These are phyloP conservation scores for Lasiodiplodia citricola DNA, from an alignment of 2,329 filamentous ascomycete species.

Conservation along the genomic window DNA sequence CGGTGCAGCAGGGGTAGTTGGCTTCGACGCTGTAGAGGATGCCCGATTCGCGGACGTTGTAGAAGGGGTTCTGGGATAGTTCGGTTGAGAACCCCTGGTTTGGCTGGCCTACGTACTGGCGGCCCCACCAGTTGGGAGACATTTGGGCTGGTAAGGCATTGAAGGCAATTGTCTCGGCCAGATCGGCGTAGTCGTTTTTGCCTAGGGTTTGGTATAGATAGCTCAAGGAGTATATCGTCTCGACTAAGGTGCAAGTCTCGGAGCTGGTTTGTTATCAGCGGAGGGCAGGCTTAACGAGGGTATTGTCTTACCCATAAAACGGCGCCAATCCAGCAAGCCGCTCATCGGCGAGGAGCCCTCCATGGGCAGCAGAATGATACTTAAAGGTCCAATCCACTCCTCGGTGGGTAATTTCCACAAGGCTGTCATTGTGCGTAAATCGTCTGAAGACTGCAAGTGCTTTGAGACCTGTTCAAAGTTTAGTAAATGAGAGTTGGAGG, in stretches of 20 bases:
- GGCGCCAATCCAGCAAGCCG: conserved; percentile 53
- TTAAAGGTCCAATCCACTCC: conserved; percentile 55
- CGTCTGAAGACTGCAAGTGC: conserved; percentile 52
- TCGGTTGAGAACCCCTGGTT: conserved; percentile 59
- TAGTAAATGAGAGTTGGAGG: neutral
- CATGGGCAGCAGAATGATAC: conserved; percentile 56
- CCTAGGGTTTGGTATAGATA: conserved; percentile 59
- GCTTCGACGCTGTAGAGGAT: conserved; percentile 60
- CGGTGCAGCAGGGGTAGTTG: conserved; percentile 60
- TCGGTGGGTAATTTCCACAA: conserved; percentile 47
- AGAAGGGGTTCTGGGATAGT: conserved; percentile 52
- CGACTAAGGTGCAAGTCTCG: conserved; percentile 59
- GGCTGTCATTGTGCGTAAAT: conserved; percentile 51
- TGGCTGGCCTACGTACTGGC: conserved; percentile 60
- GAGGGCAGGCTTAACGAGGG: neutral
- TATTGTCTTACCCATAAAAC: conserved; percentile 34
- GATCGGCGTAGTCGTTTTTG: conserved; percentile 55
- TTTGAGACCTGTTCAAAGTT: conserved; percentile 50
- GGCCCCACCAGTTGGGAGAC: conserved; percentile 61
- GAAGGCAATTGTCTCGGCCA: conserved; percentile 59
- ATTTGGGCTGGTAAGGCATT: conserved; percentile 61
- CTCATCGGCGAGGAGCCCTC: conserved; percentile 58
- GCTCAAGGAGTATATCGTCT: conserved; percentile 57
- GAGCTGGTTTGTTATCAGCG: conserved; percentile 31
- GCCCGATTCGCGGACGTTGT: conserved; percentile 52